Evolutionary conservation across 306 rosid species (phyloP), one percentile per base, ranked within the genome.

Genomic region (Prunus salicina): DNA sequence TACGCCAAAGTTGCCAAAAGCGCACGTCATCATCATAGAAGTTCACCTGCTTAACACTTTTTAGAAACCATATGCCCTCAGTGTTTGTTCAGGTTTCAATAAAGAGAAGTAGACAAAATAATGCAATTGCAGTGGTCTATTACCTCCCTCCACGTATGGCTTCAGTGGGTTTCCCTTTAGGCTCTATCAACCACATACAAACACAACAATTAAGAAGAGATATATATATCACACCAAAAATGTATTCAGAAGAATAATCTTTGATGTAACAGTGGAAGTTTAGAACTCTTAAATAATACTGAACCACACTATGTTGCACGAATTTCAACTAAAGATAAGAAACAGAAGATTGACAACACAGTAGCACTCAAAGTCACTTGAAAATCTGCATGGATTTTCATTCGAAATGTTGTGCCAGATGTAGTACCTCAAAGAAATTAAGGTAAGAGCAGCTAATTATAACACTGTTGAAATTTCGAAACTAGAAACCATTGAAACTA

Each of bases 111-210:
- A 60, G 71, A 65, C 38, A 83, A 45, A 53, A 25, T 50, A 61
- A 67, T 57, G 67, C 66, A 80, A 49, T 50, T 22, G 75, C 75
- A 65, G 60, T n/a, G 19, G 18, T 61, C 78, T 67, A 38, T 82
- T 87, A 95, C 99, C 99, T 95, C 72, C 99, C 99, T 73, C 99
- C 99, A 41, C 97, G 97, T 80, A 95, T 95, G 65, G 99, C 99
- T 84, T 95, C 99, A 1, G 93, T 88, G 19, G 97, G 89, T 82
- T 92, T 95, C 80, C 97, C 97, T 86, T 84, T 95, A 13, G 89
- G 81, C 75, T 91, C 99, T 92, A 77, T 71, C 62, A 81, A 82
- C 70, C 68, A 80, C 7, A 60, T 55, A 47, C 62, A 68, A 74
- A 71, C 45, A 51, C 69, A 30, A 73, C 22, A 20, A 53, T 76